Percentiles rank a stretch among this genome's conserved stretches.
Conservation (phyloP, 257 asterid genomes). For the Thymus quinquecostatus region DNA sequence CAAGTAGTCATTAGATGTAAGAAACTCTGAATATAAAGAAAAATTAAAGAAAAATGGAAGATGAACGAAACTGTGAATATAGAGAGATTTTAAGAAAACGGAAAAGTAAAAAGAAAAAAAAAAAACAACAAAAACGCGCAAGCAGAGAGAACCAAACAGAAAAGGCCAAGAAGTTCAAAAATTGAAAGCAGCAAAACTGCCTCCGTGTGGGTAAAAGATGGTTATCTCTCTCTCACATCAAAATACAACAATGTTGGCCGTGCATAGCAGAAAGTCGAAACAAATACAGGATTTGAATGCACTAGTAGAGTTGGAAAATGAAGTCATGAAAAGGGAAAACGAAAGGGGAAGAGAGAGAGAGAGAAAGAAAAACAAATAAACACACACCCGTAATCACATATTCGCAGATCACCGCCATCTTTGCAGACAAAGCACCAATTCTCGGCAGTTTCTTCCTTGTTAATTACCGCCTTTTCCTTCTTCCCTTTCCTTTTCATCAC, state of each 20-base stretch:
- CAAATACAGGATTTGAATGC: not conserved
- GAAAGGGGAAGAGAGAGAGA: not conserved
- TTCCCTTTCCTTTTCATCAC: constrained; percentile 48
- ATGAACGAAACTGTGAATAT: too few relatives aligned
- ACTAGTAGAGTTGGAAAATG: not conserved
- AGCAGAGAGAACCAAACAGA: not conserved
- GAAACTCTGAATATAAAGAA: not conserved
- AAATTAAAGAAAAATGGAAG: not conserved
- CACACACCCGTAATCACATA: constrained; percentile 70
- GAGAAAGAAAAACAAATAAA: not conserved
- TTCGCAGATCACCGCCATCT: constrained; percentile 71
- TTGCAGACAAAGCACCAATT: constrained; percentile 83
- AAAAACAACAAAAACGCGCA: not conserved
- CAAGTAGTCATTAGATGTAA: not conserved
- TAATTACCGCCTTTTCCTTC: constrained; percentile 29
- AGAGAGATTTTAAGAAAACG: not conserved
- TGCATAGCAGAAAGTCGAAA: not conserved
- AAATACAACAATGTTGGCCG: not conserved
- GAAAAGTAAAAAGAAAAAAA: not conserved
- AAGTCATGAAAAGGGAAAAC: not conserved
- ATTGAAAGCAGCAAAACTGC: not conserved
- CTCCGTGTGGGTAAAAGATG: not conserved
- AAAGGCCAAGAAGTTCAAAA: not conserved
- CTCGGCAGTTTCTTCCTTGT: constrained; percentile 57
- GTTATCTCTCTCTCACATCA: not conserved